Percentiles rank a stretch among this genome's conserved stretches.
phyloP scores from a whole-genome alignment of 331 rosid species.

The Cydonia oblonga region DNA sequence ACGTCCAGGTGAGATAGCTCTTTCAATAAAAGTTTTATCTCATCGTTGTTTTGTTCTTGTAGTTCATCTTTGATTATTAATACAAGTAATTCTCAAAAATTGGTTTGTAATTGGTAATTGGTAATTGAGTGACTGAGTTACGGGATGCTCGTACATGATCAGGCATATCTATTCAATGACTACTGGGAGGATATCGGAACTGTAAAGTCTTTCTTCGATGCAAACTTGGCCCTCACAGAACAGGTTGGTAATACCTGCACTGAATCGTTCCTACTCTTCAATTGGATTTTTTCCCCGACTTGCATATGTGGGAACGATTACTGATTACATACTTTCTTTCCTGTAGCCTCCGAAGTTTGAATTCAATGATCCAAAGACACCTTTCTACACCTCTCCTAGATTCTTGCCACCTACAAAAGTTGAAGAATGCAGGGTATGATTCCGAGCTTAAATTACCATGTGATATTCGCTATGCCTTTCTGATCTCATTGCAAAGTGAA shows the following conservation, averaged over 20 bases:
- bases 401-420: constrained; percentile 93
- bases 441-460: constrained; percentile 4
- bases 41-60: neutral
- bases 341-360: constrained; percentile 74
- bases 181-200: constrained; percentile 99
- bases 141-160: constrained; percentile 7
- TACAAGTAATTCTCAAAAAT: neutral
- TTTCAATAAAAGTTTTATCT: neutral
- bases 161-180: constrained; percentile 89
- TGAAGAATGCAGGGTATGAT: constrained; percentile 85
- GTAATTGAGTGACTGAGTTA: neutral
- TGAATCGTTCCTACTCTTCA: neutral
- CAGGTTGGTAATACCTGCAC: constrained; percentile 32
- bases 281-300: neutral
- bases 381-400: constrained; percentile 94
- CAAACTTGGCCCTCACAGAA: constrained; percentile 80
- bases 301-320: neutral
- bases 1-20: constrained; percentile 60
- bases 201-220: constrained; percentile 70
- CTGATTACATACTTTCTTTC: constrained; percentile 14
- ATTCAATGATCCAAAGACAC: constrained; percentile 89
- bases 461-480: constrained; percentile 1
- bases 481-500: constrained; percentile 4
- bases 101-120: too few relatives aligned
- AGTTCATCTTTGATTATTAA: neutral